Conservation (phyloP, 371 early-diverging fungal species). For the Saksenaea vasiformis region DNA sequence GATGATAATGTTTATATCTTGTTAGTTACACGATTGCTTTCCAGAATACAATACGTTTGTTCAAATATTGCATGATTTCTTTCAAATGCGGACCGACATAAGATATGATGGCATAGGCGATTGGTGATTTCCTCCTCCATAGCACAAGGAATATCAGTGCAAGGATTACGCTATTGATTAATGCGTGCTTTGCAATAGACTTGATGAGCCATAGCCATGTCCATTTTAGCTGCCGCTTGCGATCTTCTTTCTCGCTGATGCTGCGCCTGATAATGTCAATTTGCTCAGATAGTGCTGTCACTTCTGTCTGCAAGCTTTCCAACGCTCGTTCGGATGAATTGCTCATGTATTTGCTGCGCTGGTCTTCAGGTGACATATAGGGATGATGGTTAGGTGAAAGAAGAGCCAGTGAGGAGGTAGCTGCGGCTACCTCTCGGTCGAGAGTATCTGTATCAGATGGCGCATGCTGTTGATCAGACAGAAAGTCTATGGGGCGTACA, state of each 20-base stretch:
- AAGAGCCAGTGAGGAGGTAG: slow-evolving; percentile 24
- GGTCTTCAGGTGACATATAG: slow-evolving; percentile 11
- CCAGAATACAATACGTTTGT: slow-evolving; percentile 38
- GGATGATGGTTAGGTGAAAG: slow-evolving; percentile 28
- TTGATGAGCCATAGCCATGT: slow-evolving; percentile 22
- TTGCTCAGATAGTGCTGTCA: slow-evolving; percentile 49
- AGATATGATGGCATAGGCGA: slow-evolving; percentile 35
- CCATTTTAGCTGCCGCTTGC: slow-evolving; percentile 25
- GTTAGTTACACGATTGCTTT: slow-evolving; percentile 33
- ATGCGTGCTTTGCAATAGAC: slow-evolving; percentile 30
- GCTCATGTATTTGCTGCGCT: slow-evolving; percentile 2
- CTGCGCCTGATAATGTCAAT: slow-evolving; percentile 36
- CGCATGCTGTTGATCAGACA: slow-evolving; percentile 13
- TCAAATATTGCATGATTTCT: slow-evolving; percentile 21
- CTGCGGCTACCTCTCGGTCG: slow-evolving; percentile 47
- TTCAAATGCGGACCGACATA: slow-evolving; percentile 29
- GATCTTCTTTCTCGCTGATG: slow-evolving; percentile 27
- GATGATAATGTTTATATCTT: too few relatives aligned
- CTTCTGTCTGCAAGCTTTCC: slow-evolving; percentile 52
- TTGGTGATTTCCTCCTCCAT: slow-evolving; percentile 36
- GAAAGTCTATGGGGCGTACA: slow-evolving; percentile 31
- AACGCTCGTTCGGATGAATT: slow-evolving; percentile 35
- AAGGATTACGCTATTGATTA: slow-evolving; percentile 37
- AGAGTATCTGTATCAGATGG: slow-evolving; percentile 42
- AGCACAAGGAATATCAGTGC: slow-evolving; percentile 33